These are phyloP conservation scores for Taiwanofungus camphoratus DNA, from an alignment of 1,284 basidiomycete genomes.

Conservation along the genomic window DNA sequence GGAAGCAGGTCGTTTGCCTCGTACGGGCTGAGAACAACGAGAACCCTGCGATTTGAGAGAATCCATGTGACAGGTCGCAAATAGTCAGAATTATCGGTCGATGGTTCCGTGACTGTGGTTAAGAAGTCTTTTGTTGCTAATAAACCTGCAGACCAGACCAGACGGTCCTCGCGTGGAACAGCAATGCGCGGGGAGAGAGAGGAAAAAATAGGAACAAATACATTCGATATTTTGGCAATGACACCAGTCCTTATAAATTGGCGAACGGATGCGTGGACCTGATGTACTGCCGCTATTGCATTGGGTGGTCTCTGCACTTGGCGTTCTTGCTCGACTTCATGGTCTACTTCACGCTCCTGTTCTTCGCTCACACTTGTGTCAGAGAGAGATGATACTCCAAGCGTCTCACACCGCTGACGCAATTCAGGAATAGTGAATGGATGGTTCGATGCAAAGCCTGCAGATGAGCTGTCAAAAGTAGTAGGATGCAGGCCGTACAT, in stretches of 20 bases:
- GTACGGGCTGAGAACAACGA: neutral
- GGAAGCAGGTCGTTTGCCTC: neutral
- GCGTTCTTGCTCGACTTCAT: conserved; percentile 38
- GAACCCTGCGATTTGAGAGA: neutral
- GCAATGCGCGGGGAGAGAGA: neutral
- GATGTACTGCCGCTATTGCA: conserved; percentile 17
- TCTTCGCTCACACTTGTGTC: conserved; percentile 35
- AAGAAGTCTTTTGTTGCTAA: neutral
- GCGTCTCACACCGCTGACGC: neutral
- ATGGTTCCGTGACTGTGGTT: neutral
- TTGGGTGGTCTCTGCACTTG: conserved; percentile 32
- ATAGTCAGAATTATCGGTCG: neutral
- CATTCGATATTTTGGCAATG: neutral
- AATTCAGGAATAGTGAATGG: neutral
- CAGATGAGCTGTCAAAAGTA: too few relatives aligned
- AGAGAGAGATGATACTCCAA: neutral
- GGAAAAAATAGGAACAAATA: neutral
- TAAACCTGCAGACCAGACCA: neutral
- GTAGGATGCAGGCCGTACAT: too few relatives aligned
- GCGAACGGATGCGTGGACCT: neutral
- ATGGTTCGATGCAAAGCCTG: neutral
- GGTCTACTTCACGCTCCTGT: conserved; percentile 43
- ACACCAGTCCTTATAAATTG: neutral
- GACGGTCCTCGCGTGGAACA: neutral
- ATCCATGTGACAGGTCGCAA: neutral